Evolutionary conservation across 176 grass and related monocot genomes (phyloP), one percentile per base, ranked within the genome.

Genomic region (Echinochloa phyllopogon): DNA sequence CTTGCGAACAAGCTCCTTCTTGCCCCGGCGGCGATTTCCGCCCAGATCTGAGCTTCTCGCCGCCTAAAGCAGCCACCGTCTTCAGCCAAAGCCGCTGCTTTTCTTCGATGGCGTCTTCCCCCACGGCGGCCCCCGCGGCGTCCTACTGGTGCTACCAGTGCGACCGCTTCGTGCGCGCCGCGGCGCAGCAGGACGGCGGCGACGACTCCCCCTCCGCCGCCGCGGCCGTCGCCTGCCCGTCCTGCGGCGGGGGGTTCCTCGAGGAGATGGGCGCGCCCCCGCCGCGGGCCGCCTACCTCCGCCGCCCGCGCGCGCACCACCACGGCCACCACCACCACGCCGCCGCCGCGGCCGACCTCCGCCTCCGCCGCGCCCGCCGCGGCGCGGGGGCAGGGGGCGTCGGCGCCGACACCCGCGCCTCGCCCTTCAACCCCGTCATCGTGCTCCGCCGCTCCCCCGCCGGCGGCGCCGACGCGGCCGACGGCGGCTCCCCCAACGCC

Each of bases 81-180:
- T 44, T 33, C 29, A 33, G 29, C 29, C 29, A 33, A 33, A 33
- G 51, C 5, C 51, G 52, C 56, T 3, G 8, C 56, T 8, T 60
- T 60, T 57, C 23, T 0, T 0, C 69, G 59, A 84, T 85, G 81
- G 68, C 77, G 9, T 25, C 90, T 4, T 88, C 85, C 0, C 78
- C 87, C 13, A 66, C 83, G 1, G 65, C 59, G 2, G 51, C 53
- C 25, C 16, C 85, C 15, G 13, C 84, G 13, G 63, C 89, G 52
- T 59, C 89, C 17, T 99, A 99, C 90, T 99, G 97, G 97, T 99
- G 97, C 91, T 99, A 99, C 86, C 83, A 84, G 74, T 99, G 97
- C 78, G 94, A 89, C 74, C 89, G 97, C 69, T 94, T 99, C 81
- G 97, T 99, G 27, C 75, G 90, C 52, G 88, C 92, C 65, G 5